Base-by-base conservation (phyloP, 169 alveolate genomes). In the Plasmodium inui region DNA sequence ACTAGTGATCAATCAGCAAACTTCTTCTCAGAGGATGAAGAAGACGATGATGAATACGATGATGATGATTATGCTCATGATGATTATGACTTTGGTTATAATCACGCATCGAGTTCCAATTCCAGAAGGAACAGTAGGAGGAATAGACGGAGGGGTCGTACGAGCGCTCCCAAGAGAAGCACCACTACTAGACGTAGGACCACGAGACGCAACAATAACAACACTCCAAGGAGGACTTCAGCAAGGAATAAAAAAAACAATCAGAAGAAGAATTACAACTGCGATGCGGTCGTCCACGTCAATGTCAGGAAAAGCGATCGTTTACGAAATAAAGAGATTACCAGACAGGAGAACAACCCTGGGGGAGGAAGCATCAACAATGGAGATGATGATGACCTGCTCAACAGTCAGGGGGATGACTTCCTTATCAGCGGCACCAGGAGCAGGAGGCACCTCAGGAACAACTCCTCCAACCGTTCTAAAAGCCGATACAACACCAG, bases 1-100 rank as follows among this genome's bases (percentile, higher is more conserved):
- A 86, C 93, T 0, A 86, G 93, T 50, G 93, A 86, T 22, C 93
- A 86, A 22, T 86, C 93, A 3, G 93, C 93, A 9, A 76, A 86
- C 34, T 86, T 74, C 12, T 86, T 86, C 19, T 6, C 85, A 9
- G 93, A 74, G 3, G 93, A 86, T 7, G 92, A 84, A 39, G 84
- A 86, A 74, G 93, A 86, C 39, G 93, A 85, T 55, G 93, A 85
- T 74, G 84, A 85, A 85, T 10, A 85, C n/a, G 83, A 85, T 67
- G 84, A 86, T 19, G 84, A 86, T 0, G 93, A 86, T 76, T 41
- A 84, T 26, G 37, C 28, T 19, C 34, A 53, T 19, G 86, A 86
- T 8, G 86, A 86, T 74, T 74, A 74, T 50, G 93, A 86, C 44
- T 74, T 50, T 46, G 53, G 44, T 3, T 86, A 55, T 28, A 34